These are phyloP conservation scores for Aspergillus saccharolyticus DNA, from an alignment of 495 filamentous ascomycete genomes.

Conservation along the genomic window DNA sequence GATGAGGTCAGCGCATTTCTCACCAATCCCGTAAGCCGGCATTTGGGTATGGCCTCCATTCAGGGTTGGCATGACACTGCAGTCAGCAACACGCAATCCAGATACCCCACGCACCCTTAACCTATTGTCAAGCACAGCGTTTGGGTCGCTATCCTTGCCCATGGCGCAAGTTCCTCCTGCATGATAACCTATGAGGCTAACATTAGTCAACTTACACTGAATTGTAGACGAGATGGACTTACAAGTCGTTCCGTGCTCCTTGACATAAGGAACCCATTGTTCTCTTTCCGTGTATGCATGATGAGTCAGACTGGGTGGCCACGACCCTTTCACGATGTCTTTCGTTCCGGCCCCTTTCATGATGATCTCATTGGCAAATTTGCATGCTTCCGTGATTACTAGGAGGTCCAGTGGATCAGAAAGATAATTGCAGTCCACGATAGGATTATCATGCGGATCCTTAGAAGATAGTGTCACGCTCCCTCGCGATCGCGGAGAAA, in stretches of 20 bases:
- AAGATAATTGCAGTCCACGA: slow-evolving; percentile 49
- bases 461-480: slow-evolving; percentile 32
- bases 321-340: slow-evolving; percentile 52
- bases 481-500: slow-evolving; percentile 39
- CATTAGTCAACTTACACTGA: slow-evolving; percentile 8
- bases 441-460: slow-evolving; percentile 36
- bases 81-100: slow-evolving; percentile 52
- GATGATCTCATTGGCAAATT: slow-evolving; percentile 51
- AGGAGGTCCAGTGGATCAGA: slow-evolving; percentile 44
- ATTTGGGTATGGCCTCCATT: slow-evolving; percentile 55
- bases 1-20: slow-evolving; percentile 55
- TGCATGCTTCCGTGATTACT: slow-evolving; percentile 45
- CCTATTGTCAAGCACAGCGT: slow-evolving; percentile 52
- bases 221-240: slow-evolving; percentile 15
- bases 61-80: slow-evolving; percentile 51
- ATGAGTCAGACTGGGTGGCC: slow-evolving; percentile 43
- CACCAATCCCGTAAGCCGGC: slow-evolving; percentile 55
- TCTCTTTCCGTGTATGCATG: slow-evolving; percentile 43
- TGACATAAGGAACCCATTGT: slow-evolving; percentile 45
- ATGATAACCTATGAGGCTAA: slow-evolving; percentile 38
- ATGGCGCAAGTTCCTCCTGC: slow-evolving; percentile 51
- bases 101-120: slow-evolving; percentile 48
- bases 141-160: slow-evolving; percentile 38
- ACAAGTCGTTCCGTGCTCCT: slow-evolving; percentile 50
- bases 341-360: slow-evolving; percentile 48